phyloP scores from a whole-genome alignment of 2,329 filamentous ascomycete species.

The Triangularia verruculosa region DNA sequence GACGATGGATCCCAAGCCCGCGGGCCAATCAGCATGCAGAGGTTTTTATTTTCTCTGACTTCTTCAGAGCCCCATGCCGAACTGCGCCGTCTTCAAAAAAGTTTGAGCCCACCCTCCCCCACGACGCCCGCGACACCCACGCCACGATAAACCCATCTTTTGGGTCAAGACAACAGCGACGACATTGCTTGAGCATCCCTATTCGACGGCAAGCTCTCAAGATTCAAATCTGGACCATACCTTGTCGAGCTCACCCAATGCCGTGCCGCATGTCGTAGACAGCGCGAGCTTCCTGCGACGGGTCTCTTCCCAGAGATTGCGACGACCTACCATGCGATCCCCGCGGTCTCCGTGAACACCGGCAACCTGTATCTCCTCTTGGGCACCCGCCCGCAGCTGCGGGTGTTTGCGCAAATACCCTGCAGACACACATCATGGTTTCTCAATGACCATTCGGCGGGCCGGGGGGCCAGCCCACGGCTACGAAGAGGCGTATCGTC shows the following conservation, averaged over 20 bases:
- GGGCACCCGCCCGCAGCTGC: slow-evolving; percentile 39
- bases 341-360: slow-evolving; percentile 29
- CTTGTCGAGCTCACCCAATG: slow-evolving; percentile 14
- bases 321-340: slow-evolving; percentile 30
- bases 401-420: slow-evolving; percentile 43
- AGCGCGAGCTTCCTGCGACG: slow-evolving; percentile 20
- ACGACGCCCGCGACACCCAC: neutral
- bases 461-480: slow-evolving; percentile 40
- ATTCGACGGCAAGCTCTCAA: neutral
- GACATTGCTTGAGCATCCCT: neutral
- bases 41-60: neutral
- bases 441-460: slow-evolving; percentile 38
- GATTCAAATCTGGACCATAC: neutral
- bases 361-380: slow-evolving; percentile 44
- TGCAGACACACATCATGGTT: slow-evolving; percentile 38
- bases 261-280: slow-evolving; percentile 19
- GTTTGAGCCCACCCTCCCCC: neutral
- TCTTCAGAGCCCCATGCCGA: neutral
- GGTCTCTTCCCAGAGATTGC: slow-evolving; percentile 17
- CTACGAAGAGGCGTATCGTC: slow-evolving; percentile 13
- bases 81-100: neutral
- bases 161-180: neutral
- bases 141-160: neutral
- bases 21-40: neutral
- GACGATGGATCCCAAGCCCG: neutral